Conservation (phyloP, 805 yeast species). For the Saccharomycopsis sp. region DNA sequence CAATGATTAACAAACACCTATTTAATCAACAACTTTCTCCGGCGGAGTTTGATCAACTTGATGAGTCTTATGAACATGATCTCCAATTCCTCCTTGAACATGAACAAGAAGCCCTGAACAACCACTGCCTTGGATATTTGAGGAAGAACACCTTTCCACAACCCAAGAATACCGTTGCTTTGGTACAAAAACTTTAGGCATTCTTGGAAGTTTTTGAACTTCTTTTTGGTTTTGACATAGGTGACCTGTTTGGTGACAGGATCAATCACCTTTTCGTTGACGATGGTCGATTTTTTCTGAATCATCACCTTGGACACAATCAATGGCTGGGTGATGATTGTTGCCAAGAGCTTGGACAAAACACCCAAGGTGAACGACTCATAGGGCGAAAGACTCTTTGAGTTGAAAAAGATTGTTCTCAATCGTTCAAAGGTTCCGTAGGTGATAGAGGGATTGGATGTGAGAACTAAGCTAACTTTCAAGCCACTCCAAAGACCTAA, state of each 20-base stretch:
- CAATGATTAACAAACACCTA: too few relatives aligned
- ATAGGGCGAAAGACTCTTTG: slow-evolving; percentile 41
- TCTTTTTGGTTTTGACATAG: slow-evolving; percentile 29
- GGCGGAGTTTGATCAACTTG: slow-evolving; percentile 1
- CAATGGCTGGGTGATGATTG: slow-evolving; percentile 74
- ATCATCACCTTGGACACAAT: slow-evolving; percentile 79
- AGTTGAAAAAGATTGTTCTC: slow-evolving; percentile 38
- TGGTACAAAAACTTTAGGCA: slow-evolving; percentile 54
- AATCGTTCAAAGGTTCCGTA: slow-evolving; percentile 74
- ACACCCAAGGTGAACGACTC: slow-evolving; percentile 72
- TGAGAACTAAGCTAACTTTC: slow-evolving; percentile 70
- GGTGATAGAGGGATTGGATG: slow-evolving; percentile 80
- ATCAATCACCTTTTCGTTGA: slow-evolving; percentile 23
- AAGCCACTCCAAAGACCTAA: slow-evolving; percentile 79
- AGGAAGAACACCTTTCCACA: slow-evolving; percentile 78
- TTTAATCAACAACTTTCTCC: neutral
- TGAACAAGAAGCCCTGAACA: slow-evolving; percentile 78
- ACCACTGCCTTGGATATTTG: slow-evolving; percentile 75
- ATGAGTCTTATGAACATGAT: slow-evolving; percentile 12
- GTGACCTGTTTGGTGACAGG: slow-evolving; percentile 20
- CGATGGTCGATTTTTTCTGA: slow-evolving; percentile 37
- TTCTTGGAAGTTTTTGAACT: slow-evolving; percentile 52
- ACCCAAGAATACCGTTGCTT: slow-evolving; percentile 55
- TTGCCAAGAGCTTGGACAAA: slow-evolving; percentile 73
- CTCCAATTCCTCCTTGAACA: slow-evolving; percentile 66